A percentile compares a stretch with the other conserved stretches of the same genome.
Conservation (phyloP, 768 basidiomycete genomes). For the Agrocybe pediades region DNA sequence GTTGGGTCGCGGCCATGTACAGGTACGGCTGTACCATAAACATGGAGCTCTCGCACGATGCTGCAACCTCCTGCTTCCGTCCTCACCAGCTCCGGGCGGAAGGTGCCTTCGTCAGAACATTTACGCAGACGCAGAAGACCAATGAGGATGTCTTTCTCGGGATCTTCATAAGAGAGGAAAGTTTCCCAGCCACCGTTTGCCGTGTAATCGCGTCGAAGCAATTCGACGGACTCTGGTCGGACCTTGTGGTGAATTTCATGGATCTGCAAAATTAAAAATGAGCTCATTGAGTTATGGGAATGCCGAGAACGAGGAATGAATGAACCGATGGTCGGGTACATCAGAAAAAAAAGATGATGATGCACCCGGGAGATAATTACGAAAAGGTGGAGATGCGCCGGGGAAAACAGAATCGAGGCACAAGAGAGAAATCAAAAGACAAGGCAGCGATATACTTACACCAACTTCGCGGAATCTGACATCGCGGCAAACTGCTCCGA, state of each 20-base stretch:
- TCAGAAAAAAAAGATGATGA: constrained; percentile 4
- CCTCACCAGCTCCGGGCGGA: constrained; percentile 86
- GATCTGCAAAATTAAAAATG: constrained; percentile 52
- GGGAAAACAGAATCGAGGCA: not conserved
- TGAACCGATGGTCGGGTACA: constrained; percentile 9
- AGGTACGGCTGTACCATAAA: constrained; percentile 97
- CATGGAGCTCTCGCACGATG: constrained; percentile 94
- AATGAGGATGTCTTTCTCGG: constrained; percentile 93
- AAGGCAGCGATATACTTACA: constrained; percentile 49
- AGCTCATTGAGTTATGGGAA: not conserved
- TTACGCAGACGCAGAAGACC: constrained; percentile 91
- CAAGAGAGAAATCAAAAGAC: not conserved
- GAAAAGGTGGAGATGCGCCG: constrained; percentile 12
- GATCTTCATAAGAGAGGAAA: constrained; percentile 98
- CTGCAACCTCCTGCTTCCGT: constrained; percentile 79
- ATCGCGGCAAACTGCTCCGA: constrained; percentile 96
- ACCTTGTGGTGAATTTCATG: constrained; percentile 99
- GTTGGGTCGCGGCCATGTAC: constrained; percentile 98
- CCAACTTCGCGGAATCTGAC: constrained; percentile 98
- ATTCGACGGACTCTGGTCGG: constrained; percentile 91
- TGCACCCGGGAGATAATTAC: constrained; percentile 1
- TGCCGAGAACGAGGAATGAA: constrained; percentile 1
- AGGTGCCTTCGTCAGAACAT: constrained; percentile 97
- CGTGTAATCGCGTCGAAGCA: constrained; percentile 91
- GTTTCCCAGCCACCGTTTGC: constrained; percentile 99